Evolutionary conservation across 805 yeast genomes (phyloP), one percentile per base, ranked within the genome.

Genomic region (Yamadazyma ubonensis): DNA sequence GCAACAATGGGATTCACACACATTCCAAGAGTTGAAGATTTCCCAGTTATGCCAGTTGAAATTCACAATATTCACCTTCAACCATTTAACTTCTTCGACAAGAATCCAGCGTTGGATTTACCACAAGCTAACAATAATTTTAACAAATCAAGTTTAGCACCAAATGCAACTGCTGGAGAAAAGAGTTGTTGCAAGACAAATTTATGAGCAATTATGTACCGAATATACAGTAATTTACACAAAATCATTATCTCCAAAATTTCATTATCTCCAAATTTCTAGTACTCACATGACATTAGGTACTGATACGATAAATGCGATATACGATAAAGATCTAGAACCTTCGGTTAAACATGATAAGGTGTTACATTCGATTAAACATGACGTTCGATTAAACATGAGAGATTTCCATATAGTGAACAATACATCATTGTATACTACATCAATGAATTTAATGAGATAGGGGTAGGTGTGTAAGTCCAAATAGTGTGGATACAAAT

Each of bases 41-140:
- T 86, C 83, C 95, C 95, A 35, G 90, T 85, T 38, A 85, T 85
- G 95, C 90, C 93, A 23, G 86, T 82, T 42, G 95, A 85, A 65
- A 80, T 79, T 48, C 80, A 83, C 67, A 64, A 58, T 51, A 79
- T 84, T 51, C 71, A 76, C 43, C 71, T 85, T 42, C 71, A 74
- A 33, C 95, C 95, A 39, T 70, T 76, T 52, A 84, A 86, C 41
- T 85, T 85, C 77, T 85, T 84, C 58, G 80, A 79, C 52, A 78
- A 68, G 55, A 85, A 85, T 63, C 95, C 95, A 26, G 86, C 86
- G 31, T 67, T 86, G 56, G 89, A 83, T 56, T 67, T 85, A 39
- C 93, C 93, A 35, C 83, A 81, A 59, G 76, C 89, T 16, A 75
- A 61, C 55, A 82, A 85, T 61, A 50, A 59, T 17, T 78, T 83